Evolutionary conservation across 352 stramenopile species (phyloP).

Genomic region (Phytophthora pseudosyringae): DNA sequence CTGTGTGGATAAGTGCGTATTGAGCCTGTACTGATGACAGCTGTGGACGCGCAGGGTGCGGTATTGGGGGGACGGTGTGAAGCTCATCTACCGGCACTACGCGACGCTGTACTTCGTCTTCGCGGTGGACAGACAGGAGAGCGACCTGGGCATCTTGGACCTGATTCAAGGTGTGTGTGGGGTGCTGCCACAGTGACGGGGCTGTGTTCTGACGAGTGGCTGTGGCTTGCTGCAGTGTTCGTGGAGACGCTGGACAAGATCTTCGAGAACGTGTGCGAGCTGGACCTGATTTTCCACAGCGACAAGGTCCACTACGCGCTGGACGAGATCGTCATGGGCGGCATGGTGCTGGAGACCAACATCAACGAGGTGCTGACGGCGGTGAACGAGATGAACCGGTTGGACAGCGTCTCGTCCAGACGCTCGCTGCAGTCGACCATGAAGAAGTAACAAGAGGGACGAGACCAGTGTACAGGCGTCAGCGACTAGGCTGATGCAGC

Average conservation of each 20-base stretch:
- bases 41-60: constrained; percentile 54
- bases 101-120: constrained; percentile 99
- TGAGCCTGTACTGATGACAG: constrained; percentile 3
- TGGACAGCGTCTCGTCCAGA: constrained; percentile 88
- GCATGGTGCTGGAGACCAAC: constrained; percentile 99
- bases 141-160: constrained; percentile 98
- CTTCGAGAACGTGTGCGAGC: constrained; percentile 99
- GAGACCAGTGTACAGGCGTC: constrained; percentile 3
- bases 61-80: constrained; percentile 97
- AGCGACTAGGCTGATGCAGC: constrained; percentile 2
- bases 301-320: constrained; percentile 97
- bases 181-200: background rate
- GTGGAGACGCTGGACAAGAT: constrained; percentile 98
- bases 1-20: background rate
- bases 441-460: constrained; percentile 53
- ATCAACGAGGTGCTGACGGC: constrained; percentile 97
- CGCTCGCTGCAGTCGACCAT: constrained; percentile 74
- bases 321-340: constrained; percentile 99
- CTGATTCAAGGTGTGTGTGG: constrained; percentile 94
- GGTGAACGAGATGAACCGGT: constrained; percentile 97
- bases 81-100: constrained; percentile 99
- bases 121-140: constrained; percentile 98
- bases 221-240: constrained; percentile 70
- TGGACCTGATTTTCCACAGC: constrained; percentile 99
- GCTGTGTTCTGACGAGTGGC: background rate